phyloP scores from a whole-genome alignment of 352 stramenopile genomes.

The Sclerospora graminicola region DNA sequence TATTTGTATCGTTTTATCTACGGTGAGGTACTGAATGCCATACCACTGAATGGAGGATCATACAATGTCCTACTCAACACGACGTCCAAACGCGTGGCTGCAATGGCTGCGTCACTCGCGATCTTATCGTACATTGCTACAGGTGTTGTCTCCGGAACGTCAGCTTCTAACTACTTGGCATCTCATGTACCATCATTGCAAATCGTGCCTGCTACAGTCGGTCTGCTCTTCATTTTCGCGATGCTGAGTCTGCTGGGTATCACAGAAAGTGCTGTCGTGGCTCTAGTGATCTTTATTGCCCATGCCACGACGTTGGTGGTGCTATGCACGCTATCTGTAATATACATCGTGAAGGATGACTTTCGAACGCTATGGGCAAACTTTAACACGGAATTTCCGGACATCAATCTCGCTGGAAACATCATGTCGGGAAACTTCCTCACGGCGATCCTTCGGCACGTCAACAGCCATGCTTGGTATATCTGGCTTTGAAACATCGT shows the following conservation, averaged over 20 bases:
- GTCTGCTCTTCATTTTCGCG: conserved; percentile 88
- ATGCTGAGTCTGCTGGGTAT: conserved; percentile 88
- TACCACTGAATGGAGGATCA: conserved; percentile 91
- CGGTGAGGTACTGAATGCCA: conserved; percentile 87
- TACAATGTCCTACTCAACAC: conserved; percentile 96
- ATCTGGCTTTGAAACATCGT: conserved; percentile 91
- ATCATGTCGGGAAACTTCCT: conserved; percentile 72
- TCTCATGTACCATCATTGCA: conserved; percentile 64
- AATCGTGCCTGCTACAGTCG: conserved; percentile 70
- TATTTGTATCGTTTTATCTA: conserved; percentile 92
- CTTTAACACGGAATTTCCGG: conserved; percentile 75
- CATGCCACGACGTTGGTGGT: conserved; percentile 80
- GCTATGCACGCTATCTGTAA: conserved; percentile 66
- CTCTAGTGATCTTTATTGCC: conserved; percentile 86
- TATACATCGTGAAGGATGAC: conserved; percentile 78
- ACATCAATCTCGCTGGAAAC: conserved; percentile 80
- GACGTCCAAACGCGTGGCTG: conserved; percentile 89
- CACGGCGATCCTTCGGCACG: conserved; percentile 84
- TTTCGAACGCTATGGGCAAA: conserved; percentile 74
- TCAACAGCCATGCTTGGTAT: conserved; percentile 92
- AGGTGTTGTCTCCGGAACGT: conserved; percentile 82
- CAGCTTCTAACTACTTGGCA: conserved; percentile 79
- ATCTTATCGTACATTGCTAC: conserved; percentile 96
- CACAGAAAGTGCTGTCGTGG: conserved; percentile 86
- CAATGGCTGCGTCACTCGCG: conserved; percentile 87